Evolutionary conservation across 495 filamentous ascomycete genomes (phyloP), one percentile per base, ranked within the genome.

Genomic region (Penicillium soppii): DNA sequence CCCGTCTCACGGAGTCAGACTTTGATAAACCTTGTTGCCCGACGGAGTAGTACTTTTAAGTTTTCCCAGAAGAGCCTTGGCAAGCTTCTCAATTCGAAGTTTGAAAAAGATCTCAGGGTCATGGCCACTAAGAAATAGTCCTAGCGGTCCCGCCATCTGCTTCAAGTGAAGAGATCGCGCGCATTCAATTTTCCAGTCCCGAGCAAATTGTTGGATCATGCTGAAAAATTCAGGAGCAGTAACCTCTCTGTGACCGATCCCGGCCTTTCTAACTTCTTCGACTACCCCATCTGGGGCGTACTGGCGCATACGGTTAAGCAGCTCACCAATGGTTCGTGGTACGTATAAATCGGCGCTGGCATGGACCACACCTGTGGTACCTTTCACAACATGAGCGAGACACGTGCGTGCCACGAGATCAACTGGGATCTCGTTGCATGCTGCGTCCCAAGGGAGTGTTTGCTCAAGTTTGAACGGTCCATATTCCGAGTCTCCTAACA

Each of bases 341-440:
- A 37, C 17, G 25, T 59, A 59, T 1, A 59, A 25, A 4, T 55
- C 22, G 2, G 33, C 32, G 15, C 36, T 30, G 22, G 56, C 56
- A 20, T 62, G 49, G 0, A 62, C 48, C 9, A 62, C 29, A 3
- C 59, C 59, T 2, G 16, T 50, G 1, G 52, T 47, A 1, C 49
- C 36, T 13, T 26, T 5, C 0, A 40, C 40, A 19, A 62, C 29
- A 35, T 62, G 59, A 10, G 49, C 41, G 4, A 62, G 46, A 20
- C 43, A 56, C 10, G 25, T 26, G 20, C 47, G 58, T 1, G 49
- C 56, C 2, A 56, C 56, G 8, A 50, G 43, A 33, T 62, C 59
- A 19, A 62, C 59, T 2, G 56, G 56, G 4, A 62, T 41, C 44
- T 56, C 59, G 26, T 62, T 47, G 32, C 44, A 36, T 19, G 44